phyloP scores from a whole-genome alignment of 2,329 filamentous ascomycete species.

The Corniculantispora saksenae region DNA sequence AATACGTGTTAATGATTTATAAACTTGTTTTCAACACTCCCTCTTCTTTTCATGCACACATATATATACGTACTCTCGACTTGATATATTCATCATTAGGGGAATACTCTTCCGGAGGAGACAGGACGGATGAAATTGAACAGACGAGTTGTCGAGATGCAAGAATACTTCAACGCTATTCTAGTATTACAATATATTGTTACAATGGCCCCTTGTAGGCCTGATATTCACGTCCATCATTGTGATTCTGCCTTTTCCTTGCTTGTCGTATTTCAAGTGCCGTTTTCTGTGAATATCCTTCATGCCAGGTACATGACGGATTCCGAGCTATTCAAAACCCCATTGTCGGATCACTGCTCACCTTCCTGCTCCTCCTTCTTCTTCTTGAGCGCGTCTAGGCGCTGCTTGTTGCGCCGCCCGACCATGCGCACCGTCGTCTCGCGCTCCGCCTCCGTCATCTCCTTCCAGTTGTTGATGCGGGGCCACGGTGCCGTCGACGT shows the following conservation, averaged over 20 bases:
- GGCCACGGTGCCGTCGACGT: conserved; percentile 70
- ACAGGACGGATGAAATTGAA: no score
- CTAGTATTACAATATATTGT: background rate
- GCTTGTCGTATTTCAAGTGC: no score
- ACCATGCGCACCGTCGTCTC: conserved; percentile 67
- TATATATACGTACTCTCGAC: no score
- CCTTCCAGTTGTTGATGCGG: conserved; percentile 70
- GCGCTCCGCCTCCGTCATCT: conserved; percentile 69
- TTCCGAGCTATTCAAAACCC: no score
- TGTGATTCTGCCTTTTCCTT: no score
- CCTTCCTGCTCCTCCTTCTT: conserved; percentile 19
- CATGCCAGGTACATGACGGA: no score
- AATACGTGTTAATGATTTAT: conserved; percentile 11
- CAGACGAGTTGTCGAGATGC: background rate
- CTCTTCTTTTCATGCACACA: no score
- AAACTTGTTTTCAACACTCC: background rate
- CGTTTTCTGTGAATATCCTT: no score
- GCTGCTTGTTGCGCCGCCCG: conserved; percentile 66
- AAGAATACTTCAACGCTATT: background rate
- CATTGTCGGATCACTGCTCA: no score
- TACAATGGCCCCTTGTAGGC: background rate
- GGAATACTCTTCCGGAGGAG: no score
- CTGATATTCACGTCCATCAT: background rate
- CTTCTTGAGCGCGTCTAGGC: conserved; percentile 53
- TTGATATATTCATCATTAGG: no score